Percentiles rank a stretch among this genome's conserved stretches.
phyloP scores from a whole-genome alignment of 768 basidiomycete species.

The Suillus plorans region DNA sequence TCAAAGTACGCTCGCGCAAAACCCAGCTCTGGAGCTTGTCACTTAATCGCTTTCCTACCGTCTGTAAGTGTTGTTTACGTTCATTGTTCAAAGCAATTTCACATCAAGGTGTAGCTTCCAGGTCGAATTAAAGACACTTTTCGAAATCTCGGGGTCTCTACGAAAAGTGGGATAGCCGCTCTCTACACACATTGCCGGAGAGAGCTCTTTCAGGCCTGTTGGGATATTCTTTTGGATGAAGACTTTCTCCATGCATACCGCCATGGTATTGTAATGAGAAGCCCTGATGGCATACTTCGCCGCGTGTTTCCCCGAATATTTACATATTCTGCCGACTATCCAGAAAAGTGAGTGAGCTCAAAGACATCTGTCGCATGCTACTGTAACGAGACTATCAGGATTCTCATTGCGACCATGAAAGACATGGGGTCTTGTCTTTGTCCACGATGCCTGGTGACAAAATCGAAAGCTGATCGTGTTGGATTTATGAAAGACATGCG shows the following conservation, averaged over 20 bases:
- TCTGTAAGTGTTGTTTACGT: background rate
- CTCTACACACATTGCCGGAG: constrained; percentile 12
- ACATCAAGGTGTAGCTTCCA: background rate
- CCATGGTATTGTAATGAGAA: constrained; percentile 15
- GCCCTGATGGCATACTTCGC: constrained; percentile 13
- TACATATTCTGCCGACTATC: constrained; percentile 18
- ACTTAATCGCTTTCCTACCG: constrained; percentile 16
- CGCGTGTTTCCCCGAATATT: constrained; percentile 19
- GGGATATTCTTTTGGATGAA: constrained; percentile 9
- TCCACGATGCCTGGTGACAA: constrained; percentile 24
- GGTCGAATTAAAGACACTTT: background rate
- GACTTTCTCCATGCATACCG: constrained; percentile 16
- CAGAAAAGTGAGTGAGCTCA: constrained; percentile 16
- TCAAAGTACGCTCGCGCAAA: constrained; percentile 17
- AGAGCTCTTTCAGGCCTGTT: constrained; percentile 17
- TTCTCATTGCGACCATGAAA: constrained; percentile 25
- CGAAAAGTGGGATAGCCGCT: background rate
- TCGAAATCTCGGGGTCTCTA: background rate
- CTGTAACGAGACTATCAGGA: constrained; percentile 7
- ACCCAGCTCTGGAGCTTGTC: constrained; percentile 11
- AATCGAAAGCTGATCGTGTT: constrained; percentile 13
- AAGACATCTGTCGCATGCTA: no score
- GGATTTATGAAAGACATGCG: constrained; percentile 3
- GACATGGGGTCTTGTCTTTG: constrained; percentile 32
- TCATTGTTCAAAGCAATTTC: no score